Conservation (phyloP, 1,139 yeast genomes). For the Blastobotrys ciferrii region DNA sequence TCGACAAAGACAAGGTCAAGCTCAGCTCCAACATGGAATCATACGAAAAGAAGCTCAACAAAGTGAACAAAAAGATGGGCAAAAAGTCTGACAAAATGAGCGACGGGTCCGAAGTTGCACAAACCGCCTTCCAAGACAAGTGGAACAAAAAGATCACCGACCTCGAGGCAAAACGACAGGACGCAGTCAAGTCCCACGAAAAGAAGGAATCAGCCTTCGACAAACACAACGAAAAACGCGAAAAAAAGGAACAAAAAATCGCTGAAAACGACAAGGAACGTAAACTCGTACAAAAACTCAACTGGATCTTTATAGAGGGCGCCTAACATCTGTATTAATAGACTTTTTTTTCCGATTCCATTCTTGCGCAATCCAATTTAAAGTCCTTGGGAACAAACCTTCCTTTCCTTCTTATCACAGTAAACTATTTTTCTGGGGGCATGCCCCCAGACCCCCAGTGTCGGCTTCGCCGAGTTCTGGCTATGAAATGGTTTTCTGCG, state of each 20-base stretch:
- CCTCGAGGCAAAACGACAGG: neutral
- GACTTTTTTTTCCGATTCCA: neutral
- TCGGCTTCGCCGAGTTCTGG: too few species aligned
- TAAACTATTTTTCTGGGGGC: too few species aligned
- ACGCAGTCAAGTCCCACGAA: neutral
- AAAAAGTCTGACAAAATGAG: slow-evolving; percentile 6
- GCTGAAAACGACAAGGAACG: slow-evolving; percentile 9
- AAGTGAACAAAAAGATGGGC: slow-evolving; percentile 6
- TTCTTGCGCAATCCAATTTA: too few species aligned
- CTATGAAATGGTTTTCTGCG: too few species aligned
- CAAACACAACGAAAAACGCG: slow-evolving; percentile 6
- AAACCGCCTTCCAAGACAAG: slow-evolving; percentile 3
- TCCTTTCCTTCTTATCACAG: too few species aligned
- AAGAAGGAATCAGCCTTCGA: slow-evolving; percentile 4
- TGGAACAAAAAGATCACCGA: slow-evolving; percentile 5
- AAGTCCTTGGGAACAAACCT: too few species aligned
- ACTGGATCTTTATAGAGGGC: slow-evolving; percentile 7
- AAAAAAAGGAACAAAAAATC: slow-evolving; percentile 6
- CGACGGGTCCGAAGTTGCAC: slow-evolving; percentile 1
- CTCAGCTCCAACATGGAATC: slow-evolving; percentile 1
- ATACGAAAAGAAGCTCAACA: slow-evolving; percentile 4
- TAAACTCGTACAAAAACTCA: slow-evolving; percentile 3
- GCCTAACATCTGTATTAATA: neutral
- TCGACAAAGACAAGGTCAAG: slow-evolving; percentile 5
- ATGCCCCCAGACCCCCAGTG: too few species aligned